Evolutionary conservation across 768 basidiomycete species (phyloP).

Genomic region (Epithele typhae): DNA sequence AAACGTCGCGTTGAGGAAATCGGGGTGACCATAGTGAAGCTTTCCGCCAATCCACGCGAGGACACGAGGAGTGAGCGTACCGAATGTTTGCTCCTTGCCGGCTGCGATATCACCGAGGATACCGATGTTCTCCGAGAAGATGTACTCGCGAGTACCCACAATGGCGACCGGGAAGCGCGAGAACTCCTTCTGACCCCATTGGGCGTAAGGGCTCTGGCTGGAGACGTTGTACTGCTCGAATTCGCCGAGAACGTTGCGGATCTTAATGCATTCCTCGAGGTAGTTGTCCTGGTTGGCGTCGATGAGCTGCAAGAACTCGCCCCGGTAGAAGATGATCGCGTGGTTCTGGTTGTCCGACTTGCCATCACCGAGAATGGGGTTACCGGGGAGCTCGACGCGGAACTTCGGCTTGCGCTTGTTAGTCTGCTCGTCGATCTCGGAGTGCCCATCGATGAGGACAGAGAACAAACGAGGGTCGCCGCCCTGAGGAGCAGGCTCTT

Average conservation of each 20-base stretch:
- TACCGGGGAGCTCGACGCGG: slow-evolving; percentile 94
- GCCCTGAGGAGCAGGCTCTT: slow-evolving; percentile 86
- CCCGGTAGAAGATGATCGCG: slow-evolving; percentile 97
- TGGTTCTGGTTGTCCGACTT: slow-evolving; percentile 99
- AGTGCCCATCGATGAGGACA: slow-evolving; percentile 94
- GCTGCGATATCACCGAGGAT: slow-evolving; percentile 98
- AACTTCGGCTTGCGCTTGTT: slow-evolving; percentile 96
- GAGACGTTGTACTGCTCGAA: slow-evolving; percentile 93
- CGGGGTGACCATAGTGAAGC: slow-evolving; percentile 97
- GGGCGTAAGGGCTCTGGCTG: slow-evolving; percentile 92
- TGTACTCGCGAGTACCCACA: slow-evolving; percentile 97
- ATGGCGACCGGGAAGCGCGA: slow-evolving; percentile 90
- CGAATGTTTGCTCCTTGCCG: slow-evolving; percentile 99
- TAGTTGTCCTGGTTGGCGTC: slow-evolving; percentile 99
- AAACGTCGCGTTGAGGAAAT: slow-evolving; percentile 97
- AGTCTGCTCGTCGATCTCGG: slow-evolving; percentile 83
- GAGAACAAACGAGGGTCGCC: slow-evolving; percentile 89
- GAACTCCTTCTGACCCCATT: slow-evolving; percentile 95
- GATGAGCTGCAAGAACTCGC: slow-evolving; percentile 98
- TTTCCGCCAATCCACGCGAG: slow-evolving; percentile 98
- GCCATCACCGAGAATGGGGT: slow-evolving; percentile 97
- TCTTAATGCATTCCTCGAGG: slow-evolving; percentile 98
- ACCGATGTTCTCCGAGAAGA: slow-evolving; percentile 99
- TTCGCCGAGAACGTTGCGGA: slow-evolving; percentile 94
- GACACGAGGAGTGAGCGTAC: slow-evolving; percentile 94